Percentiles rank a stretch among this genome's conserved stretches.
Evolutionary conservation across 2,329 filamentous ascomycete species (phyloP).

Genomic region (Xylaria sp.): DNA sequence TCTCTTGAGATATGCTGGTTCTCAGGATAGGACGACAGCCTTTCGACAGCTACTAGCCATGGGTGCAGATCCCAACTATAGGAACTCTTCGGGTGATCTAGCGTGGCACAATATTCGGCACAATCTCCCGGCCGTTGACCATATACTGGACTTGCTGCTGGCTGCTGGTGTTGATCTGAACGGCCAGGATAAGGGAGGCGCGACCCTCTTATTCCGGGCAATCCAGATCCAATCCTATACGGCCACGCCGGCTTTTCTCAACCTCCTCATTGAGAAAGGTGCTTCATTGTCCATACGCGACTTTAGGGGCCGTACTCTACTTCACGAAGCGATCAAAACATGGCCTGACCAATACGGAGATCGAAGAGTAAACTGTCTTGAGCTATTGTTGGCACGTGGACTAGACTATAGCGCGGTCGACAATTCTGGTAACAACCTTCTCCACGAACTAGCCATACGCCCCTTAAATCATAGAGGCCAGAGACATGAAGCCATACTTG

Average conservation of each 20-base stretch:
- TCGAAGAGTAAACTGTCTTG: background rate
- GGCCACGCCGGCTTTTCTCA: background rate
- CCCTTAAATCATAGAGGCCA: background rate
- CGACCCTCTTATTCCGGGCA: slow-evolving; percentile 15
- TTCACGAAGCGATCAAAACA: slow-evolving; percentile 28
- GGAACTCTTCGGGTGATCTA: slow-evolving; percentile 12
- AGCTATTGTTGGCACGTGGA: slow-evolving; percentile 13
- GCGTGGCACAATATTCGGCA: background rate
- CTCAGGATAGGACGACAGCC: background rate
- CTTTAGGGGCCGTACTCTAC: slow-evolving; percentile 20
- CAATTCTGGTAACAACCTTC: slow-evolving; percentile 23
- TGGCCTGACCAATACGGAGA: background rate
- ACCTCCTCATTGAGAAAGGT: slow-evolving; percentile 15
- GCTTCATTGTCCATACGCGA: slow-evolving; percentile 10
- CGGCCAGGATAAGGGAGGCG: slow-evolving; percentile 9
- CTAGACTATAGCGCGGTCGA: slow-evolving; percentile 3
- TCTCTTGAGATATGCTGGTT: background rate
- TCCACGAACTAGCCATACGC: slow-evolving; percentile 25
- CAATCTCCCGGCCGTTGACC: slow-evolving; percentile 8
- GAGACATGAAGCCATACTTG: background rate
- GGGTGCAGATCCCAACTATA: slow-evolving; percentile 23
- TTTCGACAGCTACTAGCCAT: slow-evolving; percentile 13
- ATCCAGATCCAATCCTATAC: background rate
- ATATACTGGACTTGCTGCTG: slow-evolving; percentile 21
- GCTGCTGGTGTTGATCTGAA: slow-evolving; percentile 23